Evolutionary conservation across 129 eudicot species (phyloP).

Genomic region (Escallonia rubra): DNA sequence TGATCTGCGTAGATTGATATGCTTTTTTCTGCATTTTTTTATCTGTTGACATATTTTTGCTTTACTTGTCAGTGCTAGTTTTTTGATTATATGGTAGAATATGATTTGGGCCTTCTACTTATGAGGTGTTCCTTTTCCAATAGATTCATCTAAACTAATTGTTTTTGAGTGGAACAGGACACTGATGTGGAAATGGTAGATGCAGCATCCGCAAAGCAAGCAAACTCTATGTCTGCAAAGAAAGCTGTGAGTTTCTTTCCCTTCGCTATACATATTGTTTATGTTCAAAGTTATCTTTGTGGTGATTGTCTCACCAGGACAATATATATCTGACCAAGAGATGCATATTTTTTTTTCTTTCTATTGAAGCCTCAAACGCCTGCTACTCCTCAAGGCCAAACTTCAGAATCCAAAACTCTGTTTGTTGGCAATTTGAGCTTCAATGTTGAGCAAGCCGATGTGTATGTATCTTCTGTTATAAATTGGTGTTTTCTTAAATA

Average conservation of each 20-base stretch:
- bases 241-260: constrained; percentile 37
- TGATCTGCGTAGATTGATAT: too few species aligned
- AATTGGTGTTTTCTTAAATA: not conserved
- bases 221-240: constrained; percentile 3
- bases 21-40: too few species aligned
- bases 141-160: not conserved
- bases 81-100: not conserved
- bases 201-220: constrained; percentile 27
- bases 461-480: constrained; percentile 40
- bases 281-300: not conserved
- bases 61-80: too few species aligned
- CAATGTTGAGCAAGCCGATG: constrained; percentile 42
- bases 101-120: not conserved
- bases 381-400: constrained; percentile 45
- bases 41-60: too few species aligned
- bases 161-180: constrained; percentile 10
- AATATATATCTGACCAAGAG: not conserved
- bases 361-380: constrained; percentile 72
- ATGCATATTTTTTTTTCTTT: not conserved
- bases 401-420: constrained; percentile 65
- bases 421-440: constrained; percentile 81
- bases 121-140: not conserved
- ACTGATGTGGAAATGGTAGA: constrained; percentile 47
- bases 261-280: not conserved
- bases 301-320: not conserved